Base-by-base conservation (phyloP, 73 alveolate genomes). In the Paramecium octaurelia region DNA sequence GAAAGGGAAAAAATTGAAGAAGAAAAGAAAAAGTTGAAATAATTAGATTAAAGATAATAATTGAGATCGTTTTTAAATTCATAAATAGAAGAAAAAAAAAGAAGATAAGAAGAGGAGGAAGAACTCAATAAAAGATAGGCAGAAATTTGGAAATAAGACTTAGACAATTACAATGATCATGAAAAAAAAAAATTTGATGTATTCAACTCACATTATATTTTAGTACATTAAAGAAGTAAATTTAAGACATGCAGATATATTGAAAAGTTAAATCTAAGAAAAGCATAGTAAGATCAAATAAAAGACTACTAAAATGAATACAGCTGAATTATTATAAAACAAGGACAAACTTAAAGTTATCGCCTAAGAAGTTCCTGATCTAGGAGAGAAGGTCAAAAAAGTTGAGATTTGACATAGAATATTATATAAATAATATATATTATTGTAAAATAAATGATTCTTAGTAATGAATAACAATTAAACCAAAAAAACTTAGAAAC, bases 1-100 rank as follows among this genome's bases (percentile, higher is more conserved):
- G 94, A 89, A 71, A 89, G 88, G 31, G 94, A 89, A 36, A 77
- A 88, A 46, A 40, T 42, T 58, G 94, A 89, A 89, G 94, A 89
- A 68, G 85, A 42, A 4, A 89, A 83, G 57, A 89, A 71, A 46
- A 58, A 71, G 57, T 27, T 59, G 6, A 89, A 71, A 46, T 29
- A 70, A 23, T 64, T 77, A 36, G 88, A 89, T 23, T 73, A 89
- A 46, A 69, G 84, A 83, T 60, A 89, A 44, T 46, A 89, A 43
- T 59, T 89, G 46, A 89, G 94, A 71, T 44, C 54, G 24, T 89
- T 89, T 83, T 89, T 89, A 68, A 89, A 89, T 35, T 38, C 71
- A 23, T 73, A 89, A 73, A 89, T 89, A 11, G 94, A 89, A 36
- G 94, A 89, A 71, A 89, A 89, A 73, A 89, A 71, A 46, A 83